phyloP scores from a whole-genome alignment of 2,329 filamentous ascomycete genomes.

The Scleromitrula shiraiana region DNA sequence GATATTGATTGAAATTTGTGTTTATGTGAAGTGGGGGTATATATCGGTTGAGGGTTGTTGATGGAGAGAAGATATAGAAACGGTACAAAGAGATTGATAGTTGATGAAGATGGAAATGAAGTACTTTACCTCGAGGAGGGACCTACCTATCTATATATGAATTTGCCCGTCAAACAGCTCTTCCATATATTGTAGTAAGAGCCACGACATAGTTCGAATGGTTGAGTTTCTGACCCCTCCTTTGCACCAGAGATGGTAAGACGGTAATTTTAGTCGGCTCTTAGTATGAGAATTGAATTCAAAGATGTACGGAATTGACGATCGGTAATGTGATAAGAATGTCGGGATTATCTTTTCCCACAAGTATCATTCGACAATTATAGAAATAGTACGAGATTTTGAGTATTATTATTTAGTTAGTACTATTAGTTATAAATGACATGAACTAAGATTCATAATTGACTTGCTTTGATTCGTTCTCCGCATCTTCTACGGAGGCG shows the following conservation, averaged over 20 bases:
- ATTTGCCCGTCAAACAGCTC: too few relatives aligned
- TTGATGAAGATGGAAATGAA: background rate
- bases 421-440: too few relatives aligned
- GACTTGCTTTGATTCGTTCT: background rate
- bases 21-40: background rate
- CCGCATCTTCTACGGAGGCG: too few relatives aligned
- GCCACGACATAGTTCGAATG: too few relatives aligned
- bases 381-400: background rate
- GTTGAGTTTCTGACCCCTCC: background rate
- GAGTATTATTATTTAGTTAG: too few relatives aligned
- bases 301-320: background rate
- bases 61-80: background rate
- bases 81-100: background rate
- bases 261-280: constrained; percentile 10
- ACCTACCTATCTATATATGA: constrained; percentile 8
- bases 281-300: background rate
- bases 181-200: too few relatives aligned
- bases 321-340: constrained; percentile 3
- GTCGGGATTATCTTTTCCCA: constrained; percentile 7
- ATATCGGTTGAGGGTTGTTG: background rate
- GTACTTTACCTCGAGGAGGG: background rate
- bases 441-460: constrained; percentile 2
- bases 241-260: background rate
- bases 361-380: background rate
- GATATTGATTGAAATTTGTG: background rate